phyloP scores from a whole-genome alignment of 257 asterid species.

The Forsythia suspensa region DNA sequence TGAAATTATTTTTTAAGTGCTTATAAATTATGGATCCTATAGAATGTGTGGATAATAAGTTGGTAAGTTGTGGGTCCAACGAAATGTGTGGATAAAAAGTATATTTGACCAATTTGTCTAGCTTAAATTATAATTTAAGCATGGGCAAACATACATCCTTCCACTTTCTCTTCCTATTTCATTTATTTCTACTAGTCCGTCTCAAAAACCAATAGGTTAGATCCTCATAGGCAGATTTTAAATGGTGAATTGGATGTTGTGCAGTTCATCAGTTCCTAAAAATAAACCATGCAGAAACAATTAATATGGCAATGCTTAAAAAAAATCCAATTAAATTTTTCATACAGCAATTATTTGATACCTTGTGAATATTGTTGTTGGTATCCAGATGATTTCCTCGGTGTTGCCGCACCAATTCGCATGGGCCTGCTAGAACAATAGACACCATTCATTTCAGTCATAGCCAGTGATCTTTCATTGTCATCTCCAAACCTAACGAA shows the following conservation, averaged over 20 bases:
- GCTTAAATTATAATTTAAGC: too few relatives aligned
- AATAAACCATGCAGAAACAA: background rate
- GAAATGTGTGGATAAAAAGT: too few relatives aligned
- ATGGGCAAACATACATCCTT: too few relatives aligned
- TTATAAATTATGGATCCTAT: too few relatives aligned
- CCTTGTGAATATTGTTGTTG: constrained; percentile 45
- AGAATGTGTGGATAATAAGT: too few relatives aligned
- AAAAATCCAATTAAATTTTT: background rate
- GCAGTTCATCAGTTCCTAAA: background rate
- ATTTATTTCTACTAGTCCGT: background rate
- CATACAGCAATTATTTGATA: constrained; percentile 9
- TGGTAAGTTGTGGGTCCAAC: too few relatives aligned
- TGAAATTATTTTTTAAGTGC: too few relatives aligned
- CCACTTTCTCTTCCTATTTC: too few relatives aligned
- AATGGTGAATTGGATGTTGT: background rate
- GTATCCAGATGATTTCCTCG: constrained; percentile 49
- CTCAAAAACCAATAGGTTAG: background rate
- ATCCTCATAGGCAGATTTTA: background rate
- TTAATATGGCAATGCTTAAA: background rate
- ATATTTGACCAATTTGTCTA: too few relatives aligned
- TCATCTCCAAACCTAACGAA: constrained; percentile 64
- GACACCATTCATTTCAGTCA: constrained; percentile 54
- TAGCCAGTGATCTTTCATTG: constrained; percentile 47
- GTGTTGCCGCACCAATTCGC: constrained; percentile 56
- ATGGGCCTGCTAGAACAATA: constrained; percentile 55